Conservation (phyloP, 1,284 basidiomycete genomes). For the Porphyrellus sp. region DNA sequence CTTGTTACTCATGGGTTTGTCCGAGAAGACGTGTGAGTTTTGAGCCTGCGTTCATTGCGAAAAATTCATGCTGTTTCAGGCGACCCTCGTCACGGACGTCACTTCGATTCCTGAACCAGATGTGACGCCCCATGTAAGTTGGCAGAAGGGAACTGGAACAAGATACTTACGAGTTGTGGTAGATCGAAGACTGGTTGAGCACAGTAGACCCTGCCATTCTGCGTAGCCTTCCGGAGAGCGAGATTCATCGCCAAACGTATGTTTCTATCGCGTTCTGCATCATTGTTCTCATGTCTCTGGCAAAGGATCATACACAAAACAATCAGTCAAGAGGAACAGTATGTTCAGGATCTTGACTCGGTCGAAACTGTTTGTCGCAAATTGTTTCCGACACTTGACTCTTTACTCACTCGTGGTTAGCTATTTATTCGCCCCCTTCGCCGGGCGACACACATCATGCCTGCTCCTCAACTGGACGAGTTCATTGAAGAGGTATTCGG, state of each 20-base stretch:
- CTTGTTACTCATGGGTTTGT: slow-evolving; percentile 74
- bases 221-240: slow-evolving; percentile 64
- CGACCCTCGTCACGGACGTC: slow-evolving; percentile 23
- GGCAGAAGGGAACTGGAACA: slow-evolving; percentile 4
- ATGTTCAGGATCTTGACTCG: slow-evolving; percentile 83
- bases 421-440: slow-evolving; percentile 80
- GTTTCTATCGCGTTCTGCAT: slow-evolving; percentile 18
- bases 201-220: slow-evolving; percentile 70
- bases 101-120: slow-evolving; percentile 27
- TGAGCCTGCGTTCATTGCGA: neutral
- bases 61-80: slow-evolving; percentile 24
- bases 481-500: slow-evolving; percentile 88
- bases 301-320: slow-evolving; percentile 87
- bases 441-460: slow-evolving; percentile 69
- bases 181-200: slow-evolving; percentile 69
- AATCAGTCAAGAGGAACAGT: slow-evolving; percentile 88
- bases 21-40: slow-evolving; percentile 55
- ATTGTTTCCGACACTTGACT: neutral
- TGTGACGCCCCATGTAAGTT: slow-evolving; percentile 26
- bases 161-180: slow-evolving; percentile 20
- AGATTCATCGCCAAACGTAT: slow-evolving; percentile 82
- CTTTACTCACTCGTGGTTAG: slow-evolving; percentile 32
- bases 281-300: slow-evolving; percentile 3
- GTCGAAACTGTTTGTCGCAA: slow-evolving; percentile 64
- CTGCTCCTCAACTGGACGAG: slow-evolving; percentile 60